phyloP scores from a whole-genome alignment of 2,329 filamentous ascomycete genomes.

The Helotiales sp. region DNA sequence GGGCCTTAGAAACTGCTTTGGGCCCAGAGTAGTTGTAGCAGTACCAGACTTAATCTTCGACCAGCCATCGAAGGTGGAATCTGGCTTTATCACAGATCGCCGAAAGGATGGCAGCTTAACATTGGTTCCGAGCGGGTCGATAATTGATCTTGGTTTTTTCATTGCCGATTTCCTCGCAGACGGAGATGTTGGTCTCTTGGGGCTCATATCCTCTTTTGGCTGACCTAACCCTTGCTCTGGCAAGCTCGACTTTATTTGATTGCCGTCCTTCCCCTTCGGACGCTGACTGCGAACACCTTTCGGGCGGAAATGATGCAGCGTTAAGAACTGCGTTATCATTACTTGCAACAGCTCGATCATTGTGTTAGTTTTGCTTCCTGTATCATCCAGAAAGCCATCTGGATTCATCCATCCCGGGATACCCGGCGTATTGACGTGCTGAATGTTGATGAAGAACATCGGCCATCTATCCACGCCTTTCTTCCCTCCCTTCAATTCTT shows the following conservation, averaged over 20 bases:
- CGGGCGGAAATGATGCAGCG: constrained; percentile 62
- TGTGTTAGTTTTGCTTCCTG: constrained; percentile 43
- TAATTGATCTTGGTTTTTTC: neutral
- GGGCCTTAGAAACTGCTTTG: neutral
- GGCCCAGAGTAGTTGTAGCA: neutral
- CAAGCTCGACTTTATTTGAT: too few relatives aligned
- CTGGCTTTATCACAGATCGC: constrained; percentile 10
- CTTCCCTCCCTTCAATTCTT: constrained; percentile 50
- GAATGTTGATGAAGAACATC: constrained; percentile 81
- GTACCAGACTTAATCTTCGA: constrained; percentile 36
- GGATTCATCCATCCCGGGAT: constrained; percentile 22
- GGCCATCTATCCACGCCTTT: constrained; percentile 82
- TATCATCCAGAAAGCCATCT: constrained; percentile 47
- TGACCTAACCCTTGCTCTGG: too few relatives aligned
- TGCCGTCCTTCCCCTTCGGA: neutral
- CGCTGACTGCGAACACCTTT: constrained; percentile 7
- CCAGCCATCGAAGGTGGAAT: constrained; percentile 40
- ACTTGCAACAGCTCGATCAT: constrained; percentile 66
- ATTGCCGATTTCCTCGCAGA: neutral
- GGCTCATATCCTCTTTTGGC: too few relatives aligned
- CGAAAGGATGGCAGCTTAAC: constrained; percentile 29
- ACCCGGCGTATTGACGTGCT: constrained; percentile 30
- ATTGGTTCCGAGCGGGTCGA: constrained; percentile 24
- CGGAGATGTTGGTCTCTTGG: neutral
- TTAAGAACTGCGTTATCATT: constrained; percentile 73